Evolutionary conservation across 2,329 filamentous ascomycete genomes (phyloP).

Genomic region (Venturia carpophila): DNA sequence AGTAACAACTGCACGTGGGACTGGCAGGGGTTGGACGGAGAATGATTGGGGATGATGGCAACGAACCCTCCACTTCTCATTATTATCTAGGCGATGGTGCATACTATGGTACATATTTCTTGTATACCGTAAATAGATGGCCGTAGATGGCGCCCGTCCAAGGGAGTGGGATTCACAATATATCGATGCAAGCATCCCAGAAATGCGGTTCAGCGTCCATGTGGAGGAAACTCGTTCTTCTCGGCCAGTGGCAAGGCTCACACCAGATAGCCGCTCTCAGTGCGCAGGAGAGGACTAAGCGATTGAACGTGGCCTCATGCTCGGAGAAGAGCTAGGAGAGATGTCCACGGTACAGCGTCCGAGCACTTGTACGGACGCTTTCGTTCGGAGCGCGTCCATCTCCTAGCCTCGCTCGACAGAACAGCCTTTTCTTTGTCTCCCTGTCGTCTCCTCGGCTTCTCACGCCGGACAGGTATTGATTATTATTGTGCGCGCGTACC

Average conservation of each 20-base stretch:
- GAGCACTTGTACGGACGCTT: not conserved
- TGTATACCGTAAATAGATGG: not conserved
- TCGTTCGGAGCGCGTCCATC: not conserved
- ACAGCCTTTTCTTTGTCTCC: not conserved
- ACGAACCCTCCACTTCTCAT: not conserved
- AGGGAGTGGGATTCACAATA: not conserved
- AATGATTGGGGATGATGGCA: not conserved
- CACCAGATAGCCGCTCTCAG: conserved; percentile 6
- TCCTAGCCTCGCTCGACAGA: not conserved
- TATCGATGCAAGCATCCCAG: not conserved
- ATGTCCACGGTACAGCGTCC: not conserved
- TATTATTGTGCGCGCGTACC: not conserved
- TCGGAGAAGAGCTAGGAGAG: not conserved
- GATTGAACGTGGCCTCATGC: not conserved
- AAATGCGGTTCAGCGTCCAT: conserved; percentile 1
- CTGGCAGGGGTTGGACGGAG: not conserved
- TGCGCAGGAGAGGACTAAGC: not conserved
- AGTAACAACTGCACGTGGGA: not conserved
- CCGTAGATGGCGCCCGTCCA: not conserved
- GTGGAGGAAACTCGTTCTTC: not conserved
- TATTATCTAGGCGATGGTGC: not conserved
- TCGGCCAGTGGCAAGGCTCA: not conserved
- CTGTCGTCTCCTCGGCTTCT: not conserved
- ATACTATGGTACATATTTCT: not conserved
- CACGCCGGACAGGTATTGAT: not conserved